phyloP scores from a whole-genome alignment of 148 eudicot genomes.

The Amaranthus hypochondriacus region DNA sequence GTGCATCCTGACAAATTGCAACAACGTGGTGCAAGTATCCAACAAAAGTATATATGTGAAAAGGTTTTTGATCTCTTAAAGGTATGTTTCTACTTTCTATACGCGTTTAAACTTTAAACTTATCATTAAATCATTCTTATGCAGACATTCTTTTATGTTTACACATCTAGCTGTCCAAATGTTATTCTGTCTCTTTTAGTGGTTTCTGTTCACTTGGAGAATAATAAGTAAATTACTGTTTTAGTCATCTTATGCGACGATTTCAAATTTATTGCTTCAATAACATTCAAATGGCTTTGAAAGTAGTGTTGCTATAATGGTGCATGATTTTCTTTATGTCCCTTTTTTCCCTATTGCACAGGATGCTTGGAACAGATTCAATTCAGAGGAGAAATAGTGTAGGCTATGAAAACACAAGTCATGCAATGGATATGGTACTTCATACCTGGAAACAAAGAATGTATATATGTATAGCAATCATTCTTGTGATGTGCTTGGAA shows the following conservation, averaged over 20 bases:
- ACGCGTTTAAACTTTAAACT: no score
- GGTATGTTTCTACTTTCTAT: slow-evolving; percentile 35
- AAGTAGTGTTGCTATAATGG: no score
- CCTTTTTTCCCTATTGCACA: slow-evolving; percentile 21
- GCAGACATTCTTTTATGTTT: no score
- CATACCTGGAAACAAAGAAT: neutral
- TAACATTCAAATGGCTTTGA: no score
- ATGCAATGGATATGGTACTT: neutral
- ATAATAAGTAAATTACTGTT: no score
- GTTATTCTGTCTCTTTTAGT: no score
- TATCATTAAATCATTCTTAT: no score
- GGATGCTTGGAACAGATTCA: slow-evolving; percentile 95
- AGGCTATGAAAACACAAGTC: slow-evolving; percentile 7
- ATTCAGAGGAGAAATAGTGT: slow-evolving; percentile 77
- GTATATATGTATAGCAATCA: slow-evolving; percentile 25
- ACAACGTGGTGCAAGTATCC: slow-evolving; percentile 90
- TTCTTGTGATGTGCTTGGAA: slow-evolving; percentile 17
- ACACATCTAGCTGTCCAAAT: no score
- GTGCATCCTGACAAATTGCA: slow-evolving; percentile 99
- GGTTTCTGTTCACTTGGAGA: no score
- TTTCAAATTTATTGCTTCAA: no score
- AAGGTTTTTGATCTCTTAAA: slow-evolving; percentile 97
- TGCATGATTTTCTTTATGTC: no score
- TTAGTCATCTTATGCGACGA: no score
- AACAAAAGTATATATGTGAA: slow-evolving; percentile 90